Evolutionary conservation across 257 asterid species (phyloP).

Genomic region (Fraxinus anomala): DNA sequence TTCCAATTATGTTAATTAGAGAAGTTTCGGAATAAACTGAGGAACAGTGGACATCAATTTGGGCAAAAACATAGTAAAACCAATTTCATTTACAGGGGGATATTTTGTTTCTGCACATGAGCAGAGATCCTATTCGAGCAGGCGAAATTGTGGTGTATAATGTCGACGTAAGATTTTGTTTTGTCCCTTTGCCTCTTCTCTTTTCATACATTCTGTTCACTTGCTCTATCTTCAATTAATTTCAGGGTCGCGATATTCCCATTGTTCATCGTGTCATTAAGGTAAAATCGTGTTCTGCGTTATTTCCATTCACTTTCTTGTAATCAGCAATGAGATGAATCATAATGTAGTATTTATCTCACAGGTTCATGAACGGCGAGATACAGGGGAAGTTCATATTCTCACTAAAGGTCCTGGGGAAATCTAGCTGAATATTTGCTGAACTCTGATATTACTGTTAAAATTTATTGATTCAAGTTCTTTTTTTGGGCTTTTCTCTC

Average conservation of each 20-base stretch:
- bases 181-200: background rate
- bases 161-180: constrained; percentile 35
- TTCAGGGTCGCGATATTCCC: constrained; percentile 62
- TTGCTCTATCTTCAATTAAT: constrained; percentile 4
- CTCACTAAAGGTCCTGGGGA: constrained; percentile 70
- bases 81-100: constrained; percentile 34
- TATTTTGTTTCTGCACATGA: constrained; percentile 40
- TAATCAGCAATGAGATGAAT: background rate
- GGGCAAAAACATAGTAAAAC: too few relatives aligned
- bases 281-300: constrained; percentile 37
- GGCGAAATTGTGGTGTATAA: constrained; percentile 43
- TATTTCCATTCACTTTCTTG: background rate
- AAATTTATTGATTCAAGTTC: too few relatives aligned
- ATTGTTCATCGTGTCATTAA: constrained; percentile 81
- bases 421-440: background rate
- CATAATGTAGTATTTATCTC: background rate
- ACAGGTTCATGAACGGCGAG: constrained; percentile 66
- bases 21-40: too few relatives aligned
- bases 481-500: constrained; percentile 9
- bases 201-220: background rate
- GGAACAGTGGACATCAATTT: too few relatives aligned
- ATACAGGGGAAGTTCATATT: constrained; percentile 60
- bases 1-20: too few relatives aligned
- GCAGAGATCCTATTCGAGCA: constrained; percentile 35
- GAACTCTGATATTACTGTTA: too few relatives aligned